These are phyloP conservation scores for Trichoderma sp. DNA, from an alignment of 2,329 filamentous ascomycete species.

Conservation along the genomic window DNA sequence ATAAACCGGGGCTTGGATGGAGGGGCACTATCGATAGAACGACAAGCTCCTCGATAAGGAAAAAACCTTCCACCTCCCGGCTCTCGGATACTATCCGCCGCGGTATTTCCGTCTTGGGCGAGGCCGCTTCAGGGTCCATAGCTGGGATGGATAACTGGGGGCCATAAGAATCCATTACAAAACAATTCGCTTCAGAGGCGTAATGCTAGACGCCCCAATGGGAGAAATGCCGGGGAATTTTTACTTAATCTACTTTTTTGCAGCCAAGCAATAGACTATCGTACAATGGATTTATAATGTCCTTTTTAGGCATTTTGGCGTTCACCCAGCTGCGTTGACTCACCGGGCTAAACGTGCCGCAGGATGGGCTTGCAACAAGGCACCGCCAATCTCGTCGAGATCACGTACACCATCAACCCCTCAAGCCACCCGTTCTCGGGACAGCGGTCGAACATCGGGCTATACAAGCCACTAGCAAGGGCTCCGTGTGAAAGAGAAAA, in stretches of 20 bases:
- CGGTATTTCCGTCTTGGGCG: constrained; percentile 21
- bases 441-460: background rate
- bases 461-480: background rate
- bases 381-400: constrained; percentile 13
- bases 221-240: background rate
- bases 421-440: background rate
- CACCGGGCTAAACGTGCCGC: background rate
- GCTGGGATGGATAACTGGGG: background rate
- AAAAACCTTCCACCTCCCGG: background rate
- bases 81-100: background rate
- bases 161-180: background rate
- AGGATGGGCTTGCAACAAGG: background rate
- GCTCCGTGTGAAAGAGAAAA: background rate
- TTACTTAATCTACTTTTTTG: background rate
- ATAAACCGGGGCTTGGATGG: constrained; percentile 12
- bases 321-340: background rate
- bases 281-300: background rate
- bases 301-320: background rate
- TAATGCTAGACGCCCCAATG: constrained; percentile 5
- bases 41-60: background rate
- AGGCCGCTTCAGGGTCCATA: constrained; percentile 10
- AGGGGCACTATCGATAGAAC: constrained; percentile 20
- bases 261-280: background rate
- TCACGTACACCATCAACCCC: background rate
- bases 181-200: background rate